Evolutionary conservation across 2,329 filamentous ascomycete species (phyloP).

Genomic region (Claviceps fusiformis): DNA sequence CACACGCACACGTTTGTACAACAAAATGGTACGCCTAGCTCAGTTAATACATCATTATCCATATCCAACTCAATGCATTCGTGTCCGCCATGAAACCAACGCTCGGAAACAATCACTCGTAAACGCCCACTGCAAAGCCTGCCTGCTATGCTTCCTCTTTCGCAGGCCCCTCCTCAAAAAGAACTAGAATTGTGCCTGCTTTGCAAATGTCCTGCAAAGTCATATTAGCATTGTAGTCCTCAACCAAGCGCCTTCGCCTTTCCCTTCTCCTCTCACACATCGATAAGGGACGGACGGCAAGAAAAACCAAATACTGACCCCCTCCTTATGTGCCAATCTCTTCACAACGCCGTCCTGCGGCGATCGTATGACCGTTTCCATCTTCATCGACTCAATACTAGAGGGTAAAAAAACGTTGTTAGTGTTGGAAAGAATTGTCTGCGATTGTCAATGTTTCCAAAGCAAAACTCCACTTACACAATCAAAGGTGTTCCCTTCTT

Average conservation of each 20-base stretch:
- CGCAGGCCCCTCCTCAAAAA: conserved; percentile 46
- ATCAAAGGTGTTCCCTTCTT: conserved; percentile 78
- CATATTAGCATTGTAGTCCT: background rate
- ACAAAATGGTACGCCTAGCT: background rate
- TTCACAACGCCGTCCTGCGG: conserved; percentile 60
- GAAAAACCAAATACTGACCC: conserved; percentile 36
- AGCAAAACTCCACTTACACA: conserved; percentile 40
- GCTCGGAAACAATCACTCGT: background rate
- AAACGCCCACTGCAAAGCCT: background rate
- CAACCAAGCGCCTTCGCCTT: background rate
- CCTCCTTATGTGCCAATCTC: conserved; percentile 60
- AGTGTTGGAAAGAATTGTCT: background rate
- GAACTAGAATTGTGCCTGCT: conserved; percentile 58
- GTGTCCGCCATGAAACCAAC: conserved; percentile 6
- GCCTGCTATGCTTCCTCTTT: conserved; percentile 15
- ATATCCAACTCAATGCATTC: background rate
- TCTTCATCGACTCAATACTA: conserved; percentile 78
- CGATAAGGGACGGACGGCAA: background rate
- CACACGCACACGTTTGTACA: background rate
- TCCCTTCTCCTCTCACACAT: background rate
- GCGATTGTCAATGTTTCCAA: background rate
- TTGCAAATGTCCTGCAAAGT: conserved; percentile 57
- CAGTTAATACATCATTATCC: background rate
- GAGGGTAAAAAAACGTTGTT: background rate
- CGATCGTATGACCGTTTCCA: conserved; percentile 73